A percentile compares a stretch with the other conserved stretches of the same genome.
These are phyloP conservation scores for Lyophyllum shimeji DNA, from an alignment of 768 basidiomycete species.

Conservation along the genomic window DNA sequence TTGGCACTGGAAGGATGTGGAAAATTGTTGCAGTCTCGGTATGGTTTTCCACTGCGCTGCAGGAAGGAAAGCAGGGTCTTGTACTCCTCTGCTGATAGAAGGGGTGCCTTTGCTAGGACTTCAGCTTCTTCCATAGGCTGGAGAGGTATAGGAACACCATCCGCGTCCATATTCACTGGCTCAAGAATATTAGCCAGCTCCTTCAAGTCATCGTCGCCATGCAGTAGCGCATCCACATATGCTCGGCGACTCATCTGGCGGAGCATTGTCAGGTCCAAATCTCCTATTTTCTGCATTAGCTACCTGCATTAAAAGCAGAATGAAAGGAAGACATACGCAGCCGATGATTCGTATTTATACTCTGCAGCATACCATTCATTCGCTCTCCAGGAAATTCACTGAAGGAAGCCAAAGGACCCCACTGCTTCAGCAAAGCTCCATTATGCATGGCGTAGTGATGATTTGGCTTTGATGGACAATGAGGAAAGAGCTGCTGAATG, in stretches of 20 bases:
- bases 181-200: slow-evolving; percentile 6
- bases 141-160: slow-evolving; percentile 2
- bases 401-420: slow-evolving; percentile 20
- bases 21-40: slow-evolving; percentile 8
- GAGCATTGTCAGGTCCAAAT: slow-evolving; percentile 12
- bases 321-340: background rate
- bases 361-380: background rate
- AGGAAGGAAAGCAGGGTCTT: slow-evolving; percentile 17
- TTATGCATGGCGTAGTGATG: slow-evolving; percentile 28
- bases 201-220: slow-evolving; percentile 3
- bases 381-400: slow-evolving; percentile 20
- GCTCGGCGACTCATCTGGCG: slow-evolving; percentile 7
- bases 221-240: slow-evolving; percentile 5
- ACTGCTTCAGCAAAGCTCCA: background rate
- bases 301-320: background rate
- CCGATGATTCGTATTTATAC: background rate
- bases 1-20: slow-evolving; percentile 13
- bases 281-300: slow-evolving; percentile 1
- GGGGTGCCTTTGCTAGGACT: slow-evolving; percentile 9
- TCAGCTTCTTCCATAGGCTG: slow-evolving; percentile 5
- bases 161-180: background rate
- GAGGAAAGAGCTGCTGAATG: slow-evolving; percentile 19
- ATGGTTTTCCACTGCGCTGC: slow-evolving; percentile 11
- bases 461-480: slow-evolving; percentile 24
- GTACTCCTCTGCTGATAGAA: slow-evolving; percentile 12